Evolutionary conservation across 176 grass and related monocot species (phyloP), one percentile per base, ranked within the genome.

Genomic region (Bolboschoenus planiculmis): DNA sequence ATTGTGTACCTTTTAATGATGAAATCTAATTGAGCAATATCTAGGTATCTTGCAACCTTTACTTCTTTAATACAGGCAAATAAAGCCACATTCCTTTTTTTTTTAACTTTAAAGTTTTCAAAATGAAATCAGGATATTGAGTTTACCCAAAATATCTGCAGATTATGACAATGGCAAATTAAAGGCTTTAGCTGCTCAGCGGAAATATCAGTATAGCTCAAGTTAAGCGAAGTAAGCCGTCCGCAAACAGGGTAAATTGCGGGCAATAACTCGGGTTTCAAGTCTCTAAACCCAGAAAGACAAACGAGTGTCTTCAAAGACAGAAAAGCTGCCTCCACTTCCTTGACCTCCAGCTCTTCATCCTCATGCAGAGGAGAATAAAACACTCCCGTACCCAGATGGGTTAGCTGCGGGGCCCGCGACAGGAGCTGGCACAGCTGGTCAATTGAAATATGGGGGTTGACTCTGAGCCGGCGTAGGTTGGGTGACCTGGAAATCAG

Each of bases 331-430:
- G 76, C 20, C 43, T 47, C 5, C 37, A 99, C 48, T 21, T 95
- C 86, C 2, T 54, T 76, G 3, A 85, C 35, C n/a, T 86, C 90
- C 44, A 93, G 14, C 21, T 81, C 88, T 33, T 87, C 85, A 54
- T 63, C 59, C n/a, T 79, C 91, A 5, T 84, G 88, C 3, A 57
- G 78, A 0, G 85, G 81, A 70, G 46, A 53, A 7, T 88, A 85
- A 86, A 99, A 99, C 8, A 90, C 34, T 29, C 96, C 96, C 0
- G 92, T 95, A 73, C 96, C 96, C 10, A 95, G 84, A 67, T 99
- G 91, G 13, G 89, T 89, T 34, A 99, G 70, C 58, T 78, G 80
- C 0, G 90, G 96, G 40, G 86, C 86, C 50, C 79, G 92, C 50
- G 84, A 81, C 86, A 99, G 85, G 74, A 99, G 90, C n/a, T 82